Evolutionary conservation across 164 flowering plant species (phyloP), one percentile per base, ranked within the genome.

Genomic region (Berberis thunbergii): DNA sequence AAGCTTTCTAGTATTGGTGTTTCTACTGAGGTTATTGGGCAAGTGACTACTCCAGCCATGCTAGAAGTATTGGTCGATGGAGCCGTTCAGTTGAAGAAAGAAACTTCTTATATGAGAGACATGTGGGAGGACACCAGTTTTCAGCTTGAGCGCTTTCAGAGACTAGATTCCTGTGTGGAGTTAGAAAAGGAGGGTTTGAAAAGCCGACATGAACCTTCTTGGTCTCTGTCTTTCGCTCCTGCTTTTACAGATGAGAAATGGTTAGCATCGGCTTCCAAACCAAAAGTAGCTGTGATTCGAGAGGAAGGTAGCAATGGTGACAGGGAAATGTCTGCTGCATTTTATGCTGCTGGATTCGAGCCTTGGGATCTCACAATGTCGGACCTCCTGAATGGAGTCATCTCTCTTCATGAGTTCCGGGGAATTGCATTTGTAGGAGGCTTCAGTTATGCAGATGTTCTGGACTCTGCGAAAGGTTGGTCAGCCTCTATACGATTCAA

Each of bases 101-200:
- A 74, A 61, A 86, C 87, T 49, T 63, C 86, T 49, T 3, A 65
- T 45, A 87, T 94, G 8, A 77, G 98, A 71, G 98, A 94, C 74
- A 72, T 86, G 77, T 94, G 97, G 98, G 97, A 94, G 72, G 98
- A 91, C 62, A 90, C 95, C 48, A 90, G 97, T 81, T 94, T 94
- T 64, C 72, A 81, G 64, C 77, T 88, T 38, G 98, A 94, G 68
- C 77, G 83, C 63, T 69, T 80, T 55, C 97, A 90, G 65, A 77
- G 93, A 45, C 54, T 94, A 67, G 84, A 82, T 65, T 81, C 95
- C 45, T 90, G 96, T 78, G 98, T 94, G 61, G 85, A 87, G 49
- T 66, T 59, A 42, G 98, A 94, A 72, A 79, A 73, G 68, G 87
- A 74, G 65, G 91, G 94, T 3, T 67, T 90, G 77, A 90, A 83